phyloP scores from a whole-genome alignment of 228 moss, liverwort and hornwort genomes.

The Sphagnum fallax region DNA sequence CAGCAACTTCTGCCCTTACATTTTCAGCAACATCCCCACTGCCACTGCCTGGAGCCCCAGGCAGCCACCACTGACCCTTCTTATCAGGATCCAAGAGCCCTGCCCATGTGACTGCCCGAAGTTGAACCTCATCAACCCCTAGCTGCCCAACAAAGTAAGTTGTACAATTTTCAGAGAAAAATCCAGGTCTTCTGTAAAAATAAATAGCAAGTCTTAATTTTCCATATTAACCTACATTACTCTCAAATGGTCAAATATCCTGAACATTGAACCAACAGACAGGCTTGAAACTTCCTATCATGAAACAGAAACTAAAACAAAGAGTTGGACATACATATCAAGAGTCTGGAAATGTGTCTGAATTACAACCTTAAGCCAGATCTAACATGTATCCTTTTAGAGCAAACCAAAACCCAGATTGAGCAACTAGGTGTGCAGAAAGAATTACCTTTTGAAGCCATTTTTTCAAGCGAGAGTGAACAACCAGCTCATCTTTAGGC shows the following conservation, averaged over 20 bases:
- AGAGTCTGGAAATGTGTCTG: too few species aligned
- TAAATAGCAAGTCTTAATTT: neutral
- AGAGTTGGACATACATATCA: too few species aligned
- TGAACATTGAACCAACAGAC: too few species aligned
- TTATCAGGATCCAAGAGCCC: slow-evolving; percentile 67
- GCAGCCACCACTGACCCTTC: slow-evolving; percentile 99
- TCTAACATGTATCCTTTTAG: too few species aligned
- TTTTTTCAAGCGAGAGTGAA: slow-evolving; percentile 74
- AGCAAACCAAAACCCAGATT: too few species aligned
- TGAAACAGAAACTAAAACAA: too few species aligned
- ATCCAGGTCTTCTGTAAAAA: neutral
- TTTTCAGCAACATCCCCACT: slow-evolving; percentile 11
- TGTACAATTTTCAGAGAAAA: neutral
- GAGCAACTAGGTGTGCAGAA: too few species aligned
- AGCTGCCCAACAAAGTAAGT: slow-evolving; percentile 27
- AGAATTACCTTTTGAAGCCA: slow-evolving; percentile 87
- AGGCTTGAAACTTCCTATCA: too few species aligned
- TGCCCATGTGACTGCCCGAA: slow-evolving; percentile 79
- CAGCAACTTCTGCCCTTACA: slow-evolving; percentile 55
- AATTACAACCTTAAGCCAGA: too few species aligned
- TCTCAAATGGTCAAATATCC: too few species aligned
- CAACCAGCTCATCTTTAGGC: slow-evolving; percentile 64
- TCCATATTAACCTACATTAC: too few species aligned
- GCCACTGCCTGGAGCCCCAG: slow-evolving; percentile 34
- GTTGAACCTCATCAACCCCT: slow-evolving; percentile 74